phyloP scores from a whole-genome alignment of 345 rosid species.

The Lenwebbia sp. region DNA sequence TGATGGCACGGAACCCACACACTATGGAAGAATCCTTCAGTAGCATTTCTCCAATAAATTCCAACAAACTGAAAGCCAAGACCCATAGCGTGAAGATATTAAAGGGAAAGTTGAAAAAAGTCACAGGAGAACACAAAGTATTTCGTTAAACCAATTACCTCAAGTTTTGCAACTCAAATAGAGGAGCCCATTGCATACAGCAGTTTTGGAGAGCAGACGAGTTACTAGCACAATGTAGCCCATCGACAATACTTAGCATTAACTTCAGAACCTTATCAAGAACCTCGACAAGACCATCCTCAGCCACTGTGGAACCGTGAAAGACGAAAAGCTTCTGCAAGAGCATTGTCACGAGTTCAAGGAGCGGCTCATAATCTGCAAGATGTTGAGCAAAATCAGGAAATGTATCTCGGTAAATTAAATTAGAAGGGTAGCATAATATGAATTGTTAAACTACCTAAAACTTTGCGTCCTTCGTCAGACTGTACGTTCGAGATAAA shows the following conservation, averaged over 20 bases:
- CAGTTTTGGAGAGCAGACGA: slow-evolving; percentile 19
- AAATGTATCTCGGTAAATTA: not conserved
- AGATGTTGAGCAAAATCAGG: not conserved
- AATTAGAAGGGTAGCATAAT: not conserved
- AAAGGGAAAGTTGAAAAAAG: not conserved
- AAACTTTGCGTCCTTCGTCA: slow-evolving; percentile 23
- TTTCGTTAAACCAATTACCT: slow-evolving; percentile 28
- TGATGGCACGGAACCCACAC: slow-evolving; percentile 32
- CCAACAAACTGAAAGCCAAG: not conserved
- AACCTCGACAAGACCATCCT: slow-evolving; percentile 26
- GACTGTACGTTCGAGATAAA: slow-evolving; percentile 41
- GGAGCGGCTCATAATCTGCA: slow-evolving; percentile 53
- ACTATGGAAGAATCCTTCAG: slow-evolving; percentile 32
- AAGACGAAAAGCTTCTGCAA: slow-evolving; percentile 30
- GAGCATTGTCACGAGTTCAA: slow-evolving; percentile 30
- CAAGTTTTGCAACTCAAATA: slow-evolving; percentile 40
- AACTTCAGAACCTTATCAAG: slow-evolving; percentile 57
- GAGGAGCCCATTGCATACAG: slow-evolving; percentile 61
- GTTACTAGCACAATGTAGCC: slow-evolving; percentile 26
- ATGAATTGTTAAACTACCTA: slow-evolving; percentile 26
- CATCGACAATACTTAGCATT: slow-evolving; percentile 48
- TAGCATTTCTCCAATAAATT: slow-evolving; percentile 40
- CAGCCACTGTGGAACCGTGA: slow-evolving; percentile 16
- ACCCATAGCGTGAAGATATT: not conserved
- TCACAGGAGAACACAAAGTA: not conserved